Evolutionary conservation across 768 basidiomycete species (phyloP).

Genomic region (Asterophora parasitica): DNA sequence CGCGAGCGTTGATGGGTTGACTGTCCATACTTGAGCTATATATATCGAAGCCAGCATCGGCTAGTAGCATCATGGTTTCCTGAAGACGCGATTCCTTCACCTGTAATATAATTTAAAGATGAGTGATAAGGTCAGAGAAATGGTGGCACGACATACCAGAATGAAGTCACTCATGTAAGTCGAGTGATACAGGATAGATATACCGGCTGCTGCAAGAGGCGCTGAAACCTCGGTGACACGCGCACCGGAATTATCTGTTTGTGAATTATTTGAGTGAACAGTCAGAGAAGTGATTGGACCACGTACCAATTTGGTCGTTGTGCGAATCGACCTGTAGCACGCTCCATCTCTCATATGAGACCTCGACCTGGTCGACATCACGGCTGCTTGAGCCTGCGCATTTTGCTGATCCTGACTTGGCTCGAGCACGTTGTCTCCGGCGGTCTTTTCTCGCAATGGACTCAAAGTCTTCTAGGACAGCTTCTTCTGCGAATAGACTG

Average conservation of each 20-base stretch:
- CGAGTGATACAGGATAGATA: conserved; percentile 79
- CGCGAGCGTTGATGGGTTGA: conserved; percentile 18
- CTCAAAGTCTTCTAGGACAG: conserved; percentile 54
- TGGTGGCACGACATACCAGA: conserved; percentile 44
- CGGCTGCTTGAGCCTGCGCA: conserved; percentile 16
- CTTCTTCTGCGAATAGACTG: conserved; percentile 63
- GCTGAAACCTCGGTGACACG: conserved; percentile 74
- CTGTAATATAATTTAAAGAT: conserved; percentile 27
- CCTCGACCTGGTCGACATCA: conserved; percentile 53
- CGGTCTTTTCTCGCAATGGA: conserved; percentile 55
- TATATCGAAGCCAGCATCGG: conserved; percentile 60
- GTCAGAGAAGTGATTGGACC: conserved; percentile 5
- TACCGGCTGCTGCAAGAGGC: conserved; percentile 69
- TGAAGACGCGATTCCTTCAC: conserved; percentile 63
- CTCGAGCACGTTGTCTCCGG: conserved; percentile 37
- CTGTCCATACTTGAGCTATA: conserved; percentile 45
- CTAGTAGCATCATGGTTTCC: conserved; percentile 58
- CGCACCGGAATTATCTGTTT: conserved; percentile 60
- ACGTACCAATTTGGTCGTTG: conserved; percentile 60
- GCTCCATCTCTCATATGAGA: conserved; percentile 71
- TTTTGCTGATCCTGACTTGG: conserved; percentile 32
- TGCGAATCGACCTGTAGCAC: conserved; percentile 82
- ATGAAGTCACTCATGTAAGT: conserved; percentile 83
- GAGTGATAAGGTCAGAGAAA: not conserved
- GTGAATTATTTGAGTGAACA: not conserved